phyloP scores from a whole-genome alignment of 495 filamentous ascomycete genomes.

The Podospora pseudopauciseta region DNA sequence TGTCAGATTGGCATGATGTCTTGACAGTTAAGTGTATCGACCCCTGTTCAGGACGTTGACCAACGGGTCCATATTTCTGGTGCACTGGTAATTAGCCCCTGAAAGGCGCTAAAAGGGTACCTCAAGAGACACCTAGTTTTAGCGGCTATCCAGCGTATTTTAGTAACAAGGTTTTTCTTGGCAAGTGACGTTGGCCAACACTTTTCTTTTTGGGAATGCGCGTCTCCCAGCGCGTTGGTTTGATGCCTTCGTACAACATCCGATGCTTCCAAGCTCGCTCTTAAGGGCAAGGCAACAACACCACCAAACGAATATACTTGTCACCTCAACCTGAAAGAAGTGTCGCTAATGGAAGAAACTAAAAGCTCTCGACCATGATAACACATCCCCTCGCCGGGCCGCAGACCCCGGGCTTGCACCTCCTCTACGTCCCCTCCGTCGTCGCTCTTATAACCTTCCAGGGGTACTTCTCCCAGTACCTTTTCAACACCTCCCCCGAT shows the following conservation, averaged over 20 bases:
- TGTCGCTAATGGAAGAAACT: conserved; percentile 15
- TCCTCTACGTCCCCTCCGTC: conserved; percentile 65
- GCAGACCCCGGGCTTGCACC: conserved; percentile 32
- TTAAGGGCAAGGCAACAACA: not conserved
- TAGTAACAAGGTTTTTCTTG: not conserved
- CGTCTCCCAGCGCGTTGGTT: not conserved
- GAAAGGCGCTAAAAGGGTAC: not conserved
- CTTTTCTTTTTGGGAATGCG: not conserved
- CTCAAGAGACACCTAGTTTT: not conserved
- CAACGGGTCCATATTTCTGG: not conserved
- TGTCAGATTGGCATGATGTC: not conserved
- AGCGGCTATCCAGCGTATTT: not conserved
- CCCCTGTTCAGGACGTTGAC: not conserved
- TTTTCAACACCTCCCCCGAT: conserved; percentile 59
- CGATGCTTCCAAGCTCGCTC: not conserved
- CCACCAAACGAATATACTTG: not conserved
- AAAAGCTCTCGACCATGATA: conserved; percentile 16
- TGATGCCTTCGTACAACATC: not conserved
- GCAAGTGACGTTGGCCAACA: not conserved
- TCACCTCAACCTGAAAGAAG: not conserved
- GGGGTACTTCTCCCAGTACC: conserved; percentile 76
- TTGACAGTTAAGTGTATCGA: not conserved
- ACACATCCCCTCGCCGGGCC: conserved; percentile 29
- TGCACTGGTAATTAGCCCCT: not conserved
- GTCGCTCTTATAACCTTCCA: conserved; percentile 70